Base-by-base conservation (phyloP, 495 filamentous ascomycete genomes). In the Penicillium canariense region DNA sequence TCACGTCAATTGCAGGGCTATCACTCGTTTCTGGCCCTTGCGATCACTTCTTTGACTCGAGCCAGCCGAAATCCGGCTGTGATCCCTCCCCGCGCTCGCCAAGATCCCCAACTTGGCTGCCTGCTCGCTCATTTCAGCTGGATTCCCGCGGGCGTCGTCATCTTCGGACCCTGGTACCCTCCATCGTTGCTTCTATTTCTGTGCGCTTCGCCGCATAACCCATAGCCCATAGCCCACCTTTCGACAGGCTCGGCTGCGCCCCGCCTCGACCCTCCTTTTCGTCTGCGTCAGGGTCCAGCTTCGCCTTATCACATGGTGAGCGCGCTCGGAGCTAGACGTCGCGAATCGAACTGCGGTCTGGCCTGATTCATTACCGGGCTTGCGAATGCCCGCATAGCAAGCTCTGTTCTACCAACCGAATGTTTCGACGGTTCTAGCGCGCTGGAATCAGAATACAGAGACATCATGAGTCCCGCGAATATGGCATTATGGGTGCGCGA, bases 401-500 rank as follows among this genome's bases (percentile, higher is more conserved):
- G 26, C 9, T 3, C 14, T 34, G 17, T 34, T 0, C 57, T 28
- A 14, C n/a, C 23, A 25, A 28, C 48, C 49, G 52, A 23, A 61
- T 57, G 61, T 42, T 48, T 42, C 15, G n/a, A 25, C 55, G 4
- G 30, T 49, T 38, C 14, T 52, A 50, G 54, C 48, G 18, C 50
- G 32, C 35, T 40, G 8, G 28, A 35, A 15, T 48, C n/a, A 25
- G 5, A 39, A 40, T 48, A 30, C 38, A 18, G 44, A 40, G 50
- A 27, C 34, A 57, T 34, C 9, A 70, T 75, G 74, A 71, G 73
- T 55, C 66, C 70, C 10, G 52, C 69, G 39, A 48, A 59, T 36
- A 43, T 56, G 27, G 57, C 67, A 17, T 42, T 76, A 46, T 67
- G 68, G 65, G 60, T 65, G 43, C 71, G 74, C 31, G 60, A 63